Conservation (phyloP, 345 rosid species). For the Eucalyptus caleyi region DNA sequence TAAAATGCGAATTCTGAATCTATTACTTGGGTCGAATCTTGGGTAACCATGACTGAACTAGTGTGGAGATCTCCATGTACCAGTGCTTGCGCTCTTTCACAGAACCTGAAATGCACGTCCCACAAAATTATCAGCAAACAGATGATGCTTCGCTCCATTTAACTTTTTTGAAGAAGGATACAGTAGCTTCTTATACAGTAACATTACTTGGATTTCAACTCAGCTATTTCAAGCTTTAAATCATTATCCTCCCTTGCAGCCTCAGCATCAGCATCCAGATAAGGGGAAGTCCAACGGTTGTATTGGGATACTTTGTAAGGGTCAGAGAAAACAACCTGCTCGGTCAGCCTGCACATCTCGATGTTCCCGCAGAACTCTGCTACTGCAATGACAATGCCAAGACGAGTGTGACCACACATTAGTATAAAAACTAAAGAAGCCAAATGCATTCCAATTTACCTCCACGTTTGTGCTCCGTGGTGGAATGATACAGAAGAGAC, state of each 20-base stretch:
- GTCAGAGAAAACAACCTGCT: constrained; percentile 91
- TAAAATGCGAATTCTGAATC: constrained; percentile 90
- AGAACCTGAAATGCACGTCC: constrained; percentile 44
- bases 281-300: constrained; percentile 80
- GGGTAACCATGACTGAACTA: constrained; percentile 85
- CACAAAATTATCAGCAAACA: neutral
- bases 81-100: constrained; percentile 91
- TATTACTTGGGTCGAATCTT: constrained; percentile 75
- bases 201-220: constrained; percentile 71
- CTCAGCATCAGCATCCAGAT: constrained; percentile 72
- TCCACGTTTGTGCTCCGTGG: constrained; percentile 68
- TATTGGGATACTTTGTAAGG: constrained; percentile 68
- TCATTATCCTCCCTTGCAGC: constrained; percentile 60
- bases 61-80: constrained; percentile 98
- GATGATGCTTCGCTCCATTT: neutral
- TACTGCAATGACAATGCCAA: constrained; percentile 21
- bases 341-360: constrained; percentile 90
- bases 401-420: neutral
- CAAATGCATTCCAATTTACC: constrained; percentile 17
- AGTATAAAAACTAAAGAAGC: neutral
- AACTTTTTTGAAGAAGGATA: neutral
- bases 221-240: constrained; percentile 77
- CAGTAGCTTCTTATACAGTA: neutral
- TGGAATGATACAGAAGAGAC: constrained; percentile 58
- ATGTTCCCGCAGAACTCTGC: constrained; percentile 88